Conservation (phyloP, 2,329 filamentous ascomycete genomes). For the Paecilomyces variotii region DNA sequence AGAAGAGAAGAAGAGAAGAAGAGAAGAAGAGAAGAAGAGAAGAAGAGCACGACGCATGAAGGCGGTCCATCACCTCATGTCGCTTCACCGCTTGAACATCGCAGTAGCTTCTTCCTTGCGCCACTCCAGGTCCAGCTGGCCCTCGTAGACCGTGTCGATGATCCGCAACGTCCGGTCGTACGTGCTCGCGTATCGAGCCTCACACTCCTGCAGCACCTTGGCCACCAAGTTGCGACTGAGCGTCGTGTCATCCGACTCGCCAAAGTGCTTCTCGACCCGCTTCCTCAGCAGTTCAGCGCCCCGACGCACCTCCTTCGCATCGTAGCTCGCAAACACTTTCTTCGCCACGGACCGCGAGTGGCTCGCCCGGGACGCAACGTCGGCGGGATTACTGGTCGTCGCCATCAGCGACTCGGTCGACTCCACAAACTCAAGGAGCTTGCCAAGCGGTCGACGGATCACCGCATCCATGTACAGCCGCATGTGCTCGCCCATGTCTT, state of each 20-base stretch:
- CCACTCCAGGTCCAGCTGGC: slow-evolving; percentile 41
- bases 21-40: not conserved
- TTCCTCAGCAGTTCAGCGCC: slow-evolving; percentile 86
- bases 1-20: not conserved
- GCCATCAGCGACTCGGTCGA: slow-evolving; percentile 69
- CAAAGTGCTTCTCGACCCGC: slow-evolving; percentile 95
- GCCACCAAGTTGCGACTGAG: slow-evolving; percentile 52
- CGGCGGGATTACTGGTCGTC: slow-evolving; percentile 45
- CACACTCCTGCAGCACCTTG: slow-evolving; percentile 54
- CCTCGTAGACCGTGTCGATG: slow-evolving; percentile 38
- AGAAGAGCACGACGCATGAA: not conserved
- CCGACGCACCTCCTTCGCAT: slow-evolving; percentile 75
- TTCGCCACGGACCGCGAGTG: slow-evolving; percentile 78
- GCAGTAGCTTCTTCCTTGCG: slow-evolving; percentile 36
- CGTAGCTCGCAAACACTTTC: slow-evolving; percentile 73
- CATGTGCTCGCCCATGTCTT: slow-evolving; percentile 81
- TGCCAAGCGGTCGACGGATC: slow-evolving; percentile 80
- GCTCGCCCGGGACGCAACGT: slow-evolving; percentile 69
- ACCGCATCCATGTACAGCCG: slow-evolving; percentile 78
- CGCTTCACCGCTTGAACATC: slow-evolving; percentile 34
- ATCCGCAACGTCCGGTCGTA: slow-evolving; percentile 43
- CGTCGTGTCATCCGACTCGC: slow-evolving; percentile 69
- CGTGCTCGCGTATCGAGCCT: slow-evolving; percentile 47
- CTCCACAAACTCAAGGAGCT: slow-evolving; percentile 84
- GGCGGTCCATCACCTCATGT: not conserved